Conservation (phyloP, 495 filamentous ascomycete genomes). For the Staphylotrichum longicolle region DNA sequence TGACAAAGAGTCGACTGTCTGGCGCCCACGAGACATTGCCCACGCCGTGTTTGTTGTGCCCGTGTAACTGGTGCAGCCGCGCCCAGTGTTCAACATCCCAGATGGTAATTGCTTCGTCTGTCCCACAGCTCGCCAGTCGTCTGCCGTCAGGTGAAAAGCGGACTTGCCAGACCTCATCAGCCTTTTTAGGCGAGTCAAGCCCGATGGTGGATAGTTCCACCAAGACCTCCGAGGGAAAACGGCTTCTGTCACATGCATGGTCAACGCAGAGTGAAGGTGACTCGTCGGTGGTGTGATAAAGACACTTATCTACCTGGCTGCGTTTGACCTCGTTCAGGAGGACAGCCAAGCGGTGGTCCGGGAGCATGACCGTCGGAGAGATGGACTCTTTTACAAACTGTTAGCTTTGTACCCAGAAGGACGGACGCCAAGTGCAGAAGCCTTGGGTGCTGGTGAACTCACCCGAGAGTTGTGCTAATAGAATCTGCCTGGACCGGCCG, state of each 20-base stretch:
- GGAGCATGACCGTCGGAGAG: slow-evolving; percentile 97
- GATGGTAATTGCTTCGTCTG: slow-evolving; percentile 70
- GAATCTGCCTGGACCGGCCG: slow-evolving; percentile 67
- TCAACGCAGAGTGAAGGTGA: slow-evolving; percentile 85
- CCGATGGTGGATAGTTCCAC: slow-evolving; percentile 51
- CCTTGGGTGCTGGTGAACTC: slow-evolving; percentile 33
- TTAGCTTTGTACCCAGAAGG: not conserved
- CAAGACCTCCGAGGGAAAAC: slow-evolving; percentile 70
- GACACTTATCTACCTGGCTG: slow-evolving; percentile 74
- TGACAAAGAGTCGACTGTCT: slow-evolving; percentile 80
- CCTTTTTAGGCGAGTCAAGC: slow-evolving; percentile 54
- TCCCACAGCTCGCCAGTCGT: slow-evolving; percentile 77
- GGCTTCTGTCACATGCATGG: slow-evolving; percentile 74
- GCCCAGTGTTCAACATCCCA: slow-evolving; percentile 74
- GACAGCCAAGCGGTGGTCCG: slow-evolving; percentile 82
- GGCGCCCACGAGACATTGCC: slow-evolving; percentile 86
- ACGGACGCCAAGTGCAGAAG: not conserved
- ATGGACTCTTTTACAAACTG: slow-evolving; percentile 63
- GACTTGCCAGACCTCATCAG: slow-evolving; percentile 86
- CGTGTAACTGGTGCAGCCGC: slow-evolving; percentile 59
- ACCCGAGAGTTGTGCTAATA: slow-evolving; percentile 86
- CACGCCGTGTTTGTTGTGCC: slow-evolving; percentile 61
- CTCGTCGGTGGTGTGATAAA: slow-evolving; percentile 81
- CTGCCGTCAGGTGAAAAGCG: slow-evolving; percentile 87
- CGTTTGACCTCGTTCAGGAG: slow-evolving; percentile 81